Percentiles rank a stretch among this genome's conserved stretches.
Evolutionary conservation across 495 filamentous ascomycete genomes (phyloP).

Genomic region (Viridothelium virens): DNA sequence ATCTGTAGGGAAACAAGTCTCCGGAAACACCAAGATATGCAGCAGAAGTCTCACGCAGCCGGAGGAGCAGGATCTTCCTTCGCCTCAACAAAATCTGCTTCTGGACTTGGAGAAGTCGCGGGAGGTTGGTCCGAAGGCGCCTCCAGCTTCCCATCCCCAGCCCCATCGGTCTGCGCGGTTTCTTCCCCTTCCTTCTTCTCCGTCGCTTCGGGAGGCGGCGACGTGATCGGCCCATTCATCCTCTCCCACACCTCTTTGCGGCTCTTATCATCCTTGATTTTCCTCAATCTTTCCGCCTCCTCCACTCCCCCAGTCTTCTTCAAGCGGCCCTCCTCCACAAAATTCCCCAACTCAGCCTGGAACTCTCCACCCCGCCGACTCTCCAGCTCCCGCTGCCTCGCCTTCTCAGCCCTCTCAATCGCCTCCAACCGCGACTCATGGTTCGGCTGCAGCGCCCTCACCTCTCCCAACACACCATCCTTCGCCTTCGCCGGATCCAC

Average conservation of each 20-base stretch:
- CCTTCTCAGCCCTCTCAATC: constrained; percentile 88
- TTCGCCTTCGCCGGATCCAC: constrained; percentile 75
- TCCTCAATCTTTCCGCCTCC: constrained; percentile 79
- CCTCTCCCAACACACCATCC: constrained; percentile 85
- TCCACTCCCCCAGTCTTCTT: constrained; percentile 95
- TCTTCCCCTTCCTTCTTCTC: constrained; percentile 72
- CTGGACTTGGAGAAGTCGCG: constrained; percentile 14
- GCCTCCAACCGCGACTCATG: constrained; percentile 88
- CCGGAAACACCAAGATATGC: constrained; percentile 1
- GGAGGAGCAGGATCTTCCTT: constrained; percentile 21
- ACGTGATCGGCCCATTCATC: constrained; percentile 24
- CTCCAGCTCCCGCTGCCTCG: constrained; percentile 80
- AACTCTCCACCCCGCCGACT: constrained; percentile 67
- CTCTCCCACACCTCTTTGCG: constrained; percentile 75
- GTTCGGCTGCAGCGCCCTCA: constrained; percentile 88
- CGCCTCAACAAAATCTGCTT: constrained; percentile 26
- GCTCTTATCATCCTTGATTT: constrained; percentile 78
- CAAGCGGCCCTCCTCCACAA: constrained; percentile 84
- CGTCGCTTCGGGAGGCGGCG: constrained; percentile 21
- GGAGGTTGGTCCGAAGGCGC: background rate
- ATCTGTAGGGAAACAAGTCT: background rate
- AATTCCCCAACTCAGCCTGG: constrained; percentile 76
- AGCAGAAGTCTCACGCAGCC: background rate
- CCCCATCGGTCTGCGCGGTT: constrained; percentile 63
- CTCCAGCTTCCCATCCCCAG: constrained; percentile 11